Base-by-base conservation (phyloP, 148 eudicot species). In the Spergularia bocconei region DNA sequence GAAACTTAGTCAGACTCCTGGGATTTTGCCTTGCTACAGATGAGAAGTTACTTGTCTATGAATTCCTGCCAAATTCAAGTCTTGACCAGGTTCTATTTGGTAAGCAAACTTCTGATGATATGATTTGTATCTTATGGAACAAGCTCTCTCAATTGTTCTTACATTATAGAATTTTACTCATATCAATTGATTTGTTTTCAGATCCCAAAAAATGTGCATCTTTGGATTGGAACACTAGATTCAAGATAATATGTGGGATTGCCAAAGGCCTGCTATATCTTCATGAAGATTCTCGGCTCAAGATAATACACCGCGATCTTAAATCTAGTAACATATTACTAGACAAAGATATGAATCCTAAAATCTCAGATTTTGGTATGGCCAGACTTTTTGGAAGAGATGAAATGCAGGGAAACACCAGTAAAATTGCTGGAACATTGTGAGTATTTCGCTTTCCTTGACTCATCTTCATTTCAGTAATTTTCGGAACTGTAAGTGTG, bases 311-410 rank as follows among this genome's bases (percentile, higher is more conserved):
- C 69, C 82, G 82, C 33, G 82, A 79, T 55, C 73, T 79, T 1
- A 75, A 80, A 36, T 59, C 76, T 56, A 80, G 83, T 50, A 75
- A 80, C 19, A 56, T 80, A 4, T 50, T 80, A 4, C 66, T 80
- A 19, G 83, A 75, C 44, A 50, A 72, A 72, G 84, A 81, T 53
- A 81, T 81, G 84, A 81, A 81, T 59, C 80, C 84, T 6, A 81
- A 81, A 44, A 81, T 81, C 21, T 81, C 84, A 16, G 84, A 81
- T 73, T 81, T 81, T 29, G 84, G 84, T 15, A 81, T 77, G 73
- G 84, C 84, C 47, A 73, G 80, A 60, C 77, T 81, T n/a, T 81
- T 81, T 53, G 68, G 71, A 55, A 69, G 69, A 59, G 80, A 81
- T 68, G 76, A 81, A 72, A 81, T 75, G 41, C 80, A 77, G 29